phyloP scores from a whole-genome alignment of 2,329 filamentous ascomycete species.

The Ophiostoma novo-ulmi region DNA sequence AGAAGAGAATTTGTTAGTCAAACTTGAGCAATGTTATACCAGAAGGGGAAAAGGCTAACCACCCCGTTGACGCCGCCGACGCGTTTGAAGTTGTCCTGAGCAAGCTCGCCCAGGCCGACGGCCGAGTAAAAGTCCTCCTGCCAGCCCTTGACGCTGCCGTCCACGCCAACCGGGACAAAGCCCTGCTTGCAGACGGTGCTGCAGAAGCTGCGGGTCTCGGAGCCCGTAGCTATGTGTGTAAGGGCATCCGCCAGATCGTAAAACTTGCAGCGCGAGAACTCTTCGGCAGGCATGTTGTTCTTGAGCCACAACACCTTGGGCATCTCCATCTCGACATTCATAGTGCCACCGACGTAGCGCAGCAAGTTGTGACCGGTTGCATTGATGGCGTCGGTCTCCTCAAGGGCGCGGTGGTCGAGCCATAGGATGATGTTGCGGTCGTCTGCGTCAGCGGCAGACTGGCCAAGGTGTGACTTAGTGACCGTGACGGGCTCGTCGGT shows the following conservation, averaged over 20 bases:
- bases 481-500: slow-evolving; percentile 89
- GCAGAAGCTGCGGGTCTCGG: slow-evolving; percentile 88
- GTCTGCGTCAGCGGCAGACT: slow-evolving; percentile 55
- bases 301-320: slow-evolving; percentile 98
- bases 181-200: slow-evolving; percentile 97
- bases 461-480: slow-evolving; percentile 71
- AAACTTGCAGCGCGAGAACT: slow-evolving; percentile 92
- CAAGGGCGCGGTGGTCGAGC: slow-evolving; percentile 89
- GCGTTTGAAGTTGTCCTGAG: slow-evolving; percentile 80
- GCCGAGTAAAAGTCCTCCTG: slow-evolving; percentile 86
- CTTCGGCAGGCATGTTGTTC: slow-evolving; percentile 90
- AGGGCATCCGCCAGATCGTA: slow-evolving; percentile 91
- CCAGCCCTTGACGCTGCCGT: slow-evolving; percentile 97
- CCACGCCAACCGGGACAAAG: slow-evolving; percentile 91
- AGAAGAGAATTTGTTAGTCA: slow-evolving; percentile 14
- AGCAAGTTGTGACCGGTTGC: slow-evolving; percentile 85
- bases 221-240: slow-evolving; percentile 89
- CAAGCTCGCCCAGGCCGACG: slow-evolving; percentile 81
- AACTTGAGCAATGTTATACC: neutral
- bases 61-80: slow-evolving; percentile 93
- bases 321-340: slow-evolving; percentile 99
- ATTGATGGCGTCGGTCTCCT: slow-evolving; percentile 92
- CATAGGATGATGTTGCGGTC: slow-evolving; percentile 95
- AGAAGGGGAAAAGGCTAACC: slow-evolving; percentile 58
- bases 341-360: slow-evolving; percentile 92